Conservation (phyloP, 2,329 filamentous ascomycete species). For the Colletotrichum karsti region DNA sequence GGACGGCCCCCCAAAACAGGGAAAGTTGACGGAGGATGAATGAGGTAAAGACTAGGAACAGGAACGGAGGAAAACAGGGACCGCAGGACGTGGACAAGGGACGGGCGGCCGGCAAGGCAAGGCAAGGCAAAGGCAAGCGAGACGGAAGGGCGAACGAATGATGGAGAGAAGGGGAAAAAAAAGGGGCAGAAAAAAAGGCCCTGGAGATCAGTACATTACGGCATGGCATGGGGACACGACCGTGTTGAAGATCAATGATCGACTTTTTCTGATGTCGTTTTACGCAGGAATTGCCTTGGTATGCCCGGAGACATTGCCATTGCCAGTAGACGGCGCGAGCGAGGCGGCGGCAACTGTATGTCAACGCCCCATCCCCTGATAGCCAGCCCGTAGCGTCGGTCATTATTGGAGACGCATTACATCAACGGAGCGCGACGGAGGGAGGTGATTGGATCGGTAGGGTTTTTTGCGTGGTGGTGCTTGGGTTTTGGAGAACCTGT, state of each 20-base stretch:
- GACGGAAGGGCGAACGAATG: background rate
- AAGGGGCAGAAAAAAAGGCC: conserved; percentile 11
- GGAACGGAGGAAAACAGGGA: background rate
- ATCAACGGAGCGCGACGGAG: background rate
- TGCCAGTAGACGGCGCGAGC: conserved; percentile 4
- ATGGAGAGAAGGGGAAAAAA: background rate
- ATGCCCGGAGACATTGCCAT: conserved; percentile 1
- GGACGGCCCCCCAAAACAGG: background rate
- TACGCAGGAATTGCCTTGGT: no score
- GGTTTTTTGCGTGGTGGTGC: background rate
- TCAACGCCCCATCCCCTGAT: background rate
- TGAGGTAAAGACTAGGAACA: background rate
- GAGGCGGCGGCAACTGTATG: background rate
- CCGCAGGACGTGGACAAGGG: background rate
- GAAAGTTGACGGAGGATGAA: conserved; percentile 6
- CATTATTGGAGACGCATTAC: background rate
- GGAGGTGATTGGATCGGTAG: background rate
- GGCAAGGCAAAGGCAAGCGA: background rate
- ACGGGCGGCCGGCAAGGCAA: background rate
- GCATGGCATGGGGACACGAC: background rate
- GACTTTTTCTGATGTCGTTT: background rate
- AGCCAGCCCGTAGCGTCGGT: background rate
- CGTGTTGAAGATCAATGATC: conserved; percentile 11
- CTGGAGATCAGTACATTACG: no score
- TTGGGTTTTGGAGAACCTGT: background rate